Percentiles rank a stretch among this genome's conserved stretches.
Conservation (phyloP, 2,329 filamentous ascomycete genomes). For the Monilinia fructicola region DNA sequence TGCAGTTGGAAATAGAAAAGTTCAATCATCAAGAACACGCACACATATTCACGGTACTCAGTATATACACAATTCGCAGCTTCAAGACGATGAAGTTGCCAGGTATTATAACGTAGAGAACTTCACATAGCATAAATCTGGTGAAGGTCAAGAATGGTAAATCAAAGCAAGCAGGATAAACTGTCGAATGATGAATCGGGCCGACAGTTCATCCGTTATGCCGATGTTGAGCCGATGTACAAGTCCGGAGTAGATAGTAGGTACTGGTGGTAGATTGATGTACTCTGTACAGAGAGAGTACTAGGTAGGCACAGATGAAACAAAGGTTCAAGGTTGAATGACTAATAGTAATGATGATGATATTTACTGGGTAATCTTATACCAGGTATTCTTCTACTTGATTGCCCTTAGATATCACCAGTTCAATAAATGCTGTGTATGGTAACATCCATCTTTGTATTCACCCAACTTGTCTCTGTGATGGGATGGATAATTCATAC, state of each 20-base stretch:
- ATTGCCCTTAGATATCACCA: too few species aligned
- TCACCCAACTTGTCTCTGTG: not conserved
- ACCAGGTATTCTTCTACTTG: not conserved
- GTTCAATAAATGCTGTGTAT: too few species aligned
- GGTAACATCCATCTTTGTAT: not conserved
- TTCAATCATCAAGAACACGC: not conserved
- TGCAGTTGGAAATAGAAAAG: not conserved
- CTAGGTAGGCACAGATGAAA: too few species aligned
- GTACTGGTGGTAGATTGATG: not conserved
- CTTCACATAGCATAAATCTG: conserved; percentile 15
- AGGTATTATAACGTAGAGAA: conserved; percentile 8
- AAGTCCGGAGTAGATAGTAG: not conserved
- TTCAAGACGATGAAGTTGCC: not conserved
- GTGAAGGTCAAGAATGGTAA: not conserved
- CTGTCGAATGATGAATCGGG: not conserved
- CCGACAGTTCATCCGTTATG: conserved; percentile 3
- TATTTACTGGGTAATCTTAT: too few species aligned
- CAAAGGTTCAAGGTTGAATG: not conserved
- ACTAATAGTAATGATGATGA: not conserved
- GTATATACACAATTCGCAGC: not conserved
- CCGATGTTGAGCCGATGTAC: not conserved
- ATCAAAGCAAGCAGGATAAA: not conserved
- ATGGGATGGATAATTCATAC: not conserved
- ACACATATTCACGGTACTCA: not conserved
- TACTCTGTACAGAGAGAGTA: too few species aligned